Base-by-base conservation (phyloP, 495 filamentous ascomycete genomes). In the Aspergillus asperescens region DNA sequence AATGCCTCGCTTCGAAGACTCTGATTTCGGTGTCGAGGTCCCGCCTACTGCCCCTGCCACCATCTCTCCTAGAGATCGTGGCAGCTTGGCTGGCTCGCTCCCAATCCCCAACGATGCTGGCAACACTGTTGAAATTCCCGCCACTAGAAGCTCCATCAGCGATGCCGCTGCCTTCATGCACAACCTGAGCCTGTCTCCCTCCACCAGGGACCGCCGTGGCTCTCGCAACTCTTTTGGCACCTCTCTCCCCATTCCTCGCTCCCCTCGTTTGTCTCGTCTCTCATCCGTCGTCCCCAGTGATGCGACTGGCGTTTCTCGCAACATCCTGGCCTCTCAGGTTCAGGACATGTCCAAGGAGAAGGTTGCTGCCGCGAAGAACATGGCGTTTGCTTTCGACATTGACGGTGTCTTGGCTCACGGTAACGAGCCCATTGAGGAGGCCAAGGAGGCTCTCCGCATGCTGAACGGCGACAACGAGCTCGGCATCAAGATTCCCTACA, bases 341-440 rank as follows among this genome's bases (percentile, higher is more conserved):
- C 87, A 90, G 67, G 85, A 87, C 57, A 74, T 89, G 56, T 76
- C 81, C 54, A 67, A 81, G 50, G 80, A 85, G 59, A 89, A 87
- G 66, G 86, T 86, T 6, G 68, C 67, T 5, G 72, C 75, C 22
- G 81, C 82, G 16, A 81, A 81, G 67, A 78, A 77, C 62, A 93
- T 88, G 75, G 88, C 90, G 28, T 93, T 89, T 62, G 90, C 88
- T 54, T 94, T 95, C 58, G 89, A 95, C 75, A 94, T 95, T 57
- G 89, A 95, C 59, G 89, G 90, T 63, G 89, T 95, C 38, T 76
- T 94, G 48, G 82, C 92, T 56, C 78, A 89, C 48, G 90, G 90
- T 37, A 88, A 86, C 27, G 71, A 80, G 55, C 81, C 88, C 13
- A 94, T 94, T 55, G 84, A 85, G 10, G 85, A 91, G 66, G 89